phyloP scores from a whole-genome alignment of 768 basidiomycete species.

The Pleurotus salmoneostramineus region DNA sequence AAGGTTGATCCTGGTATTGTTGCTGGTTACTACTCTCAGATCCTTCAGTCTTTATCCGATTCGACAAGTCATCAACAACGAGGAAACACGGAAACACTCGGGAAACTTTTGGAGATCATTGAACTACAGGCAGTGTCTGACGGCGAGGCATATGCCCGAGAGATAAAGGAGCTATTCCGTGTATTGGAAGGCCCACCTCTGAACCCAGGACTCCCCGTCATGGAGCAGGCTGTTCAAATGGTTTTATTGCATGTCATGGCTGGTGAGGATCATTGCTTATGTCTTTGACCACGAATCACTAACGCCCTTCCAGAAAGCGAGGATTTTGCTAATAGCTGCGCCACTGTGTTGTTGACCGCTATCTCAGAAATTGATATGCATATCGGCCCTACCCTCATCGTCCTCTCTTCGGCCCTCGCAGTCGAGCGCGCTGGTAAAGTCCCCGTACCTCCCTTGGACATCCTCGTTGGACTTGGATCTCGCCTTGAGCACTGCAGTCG shows the following conservation, averaged over 20 bases:
- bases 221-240: constrained; percentile 55
- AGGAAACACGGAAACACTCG: constrained; percentile 37
- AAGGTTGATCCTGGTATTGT: constrained; percentile 58
- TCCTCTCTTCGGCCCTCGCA: constrained; percentile 67
- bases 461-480: constrained; percentile 41
- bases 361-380: constrained; percentile 32
- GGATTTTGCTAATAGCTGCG: constrained; percentile 38
- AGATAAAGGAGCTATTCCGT: constrained; percentile 38
- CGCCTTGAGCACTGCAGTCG: constrained; percentile 2
- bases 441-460: constrained; percentile 43
- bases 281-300: neutral
- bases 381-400: constrained; percentile 55
- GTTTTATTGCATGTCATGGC: constrained; percentile 53
- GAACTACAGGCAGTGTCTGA: constrained; percentile 42
- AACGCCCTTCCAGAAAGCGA: constrained; percentile 27
- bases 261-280: constrained; percentile 11
- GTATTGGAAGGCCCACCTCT: constrained; percentile 29
- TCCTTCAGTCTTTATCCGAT: constrained; percentile 30
- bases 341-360: constrained; percentile 40
- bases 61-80: constrained; percentile 20
- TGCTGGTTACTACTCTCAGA: constrained; percentile 46
- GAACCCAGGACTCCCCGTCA: constrained; percentile 31
- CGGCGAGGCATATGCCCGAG: constrained; percentile 55
- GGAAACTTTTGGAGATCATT: constrained; percentile 52
- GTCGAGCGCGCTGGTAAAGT: constrained; percentile 54